Conservation (phyloP, 176 grass and related monocot species). For the Aegilops sharonensis region DNA sequence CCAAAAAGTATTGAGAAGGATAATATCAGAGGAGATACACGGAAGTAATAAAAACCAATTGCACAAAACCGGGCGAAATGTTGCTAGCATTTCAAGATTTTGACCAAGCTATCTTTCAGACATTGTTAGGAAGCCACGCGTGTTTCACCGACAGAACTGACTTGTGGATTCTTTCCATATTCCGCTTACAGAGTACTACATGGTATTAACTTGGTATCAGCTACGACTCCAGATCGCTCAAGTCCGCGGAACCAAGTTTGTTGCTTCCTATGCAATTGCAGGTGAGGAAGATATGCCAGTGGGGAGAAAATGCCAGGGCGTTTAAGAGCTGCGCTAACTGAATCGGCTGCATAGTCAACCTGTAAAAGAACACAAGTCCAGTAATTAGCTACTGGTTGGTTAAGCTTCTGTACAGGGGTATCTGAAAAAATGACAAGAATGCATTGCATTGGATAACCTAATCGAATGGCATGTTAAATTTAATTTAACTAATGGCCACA, state of each 20-base stretch:
- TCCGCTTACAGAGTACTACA: background rate
- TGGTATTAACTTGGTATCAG: conserved; percentile 21
- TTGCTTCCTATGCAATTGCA: background rate
- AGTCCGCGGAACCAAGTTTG: conserved; percentile 26
- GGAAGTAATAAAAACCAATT: background rate
- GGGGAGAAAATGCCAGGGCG: background rate
- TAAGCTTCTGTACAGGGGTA: background rate
- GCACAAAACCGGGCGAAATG: background rate
- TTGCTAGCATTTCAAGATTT: background rate
- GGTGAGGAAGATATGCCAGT: background rate
- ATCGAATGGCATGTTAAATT: background rate
- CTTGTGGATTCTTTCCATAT: background rate
- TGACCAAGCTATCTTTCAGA: background rate
- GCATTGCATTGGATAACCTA: background rate
- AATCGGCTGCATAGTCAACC: conserved; percentile 17
- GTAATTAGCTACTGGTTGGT: background rate
- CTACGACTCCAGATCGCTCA: conserved; percentile 23
- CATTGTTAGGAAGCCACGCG: background rate
- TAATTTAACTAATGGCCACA: background rate
- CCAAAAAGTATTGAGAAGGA: too few relatives aligned
- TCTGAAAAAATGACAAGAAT: background rate
- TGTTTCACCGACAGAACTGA: background rate
- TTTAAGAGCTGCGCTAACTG: conserved; percentile 10
- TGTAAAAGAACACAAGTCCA: background rate
- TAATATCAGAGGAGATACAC: background rate